A percentile compares a stretch with the other conserved stretches of the same genome.
Conservation (phyloP, 352 stramenopile species). For the Thalassiosira oceanica region DNA sequence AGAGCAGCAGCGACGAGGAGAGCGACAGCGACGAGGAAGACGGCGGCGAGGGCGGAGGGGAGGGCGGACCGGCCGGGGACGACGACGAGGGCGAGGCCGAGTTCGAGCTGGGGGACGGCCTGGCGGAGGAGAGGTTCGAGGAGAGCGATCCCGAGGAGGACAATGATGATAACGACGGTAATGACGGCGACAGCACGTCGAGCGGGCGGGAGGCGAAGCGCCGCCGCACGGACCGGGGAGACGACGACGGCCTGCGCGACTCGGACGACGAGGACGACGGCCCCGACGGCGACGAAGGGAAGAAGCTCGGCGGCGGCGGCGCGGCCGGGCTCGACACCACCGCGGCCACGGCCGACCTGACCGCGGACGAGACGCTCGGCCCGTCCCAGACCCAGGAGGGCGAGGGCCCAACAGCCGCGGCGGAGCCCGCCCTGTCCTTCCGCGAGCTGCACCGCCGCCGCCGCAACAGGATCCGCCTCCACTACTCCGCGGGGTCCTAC, state of each 20-base stretch:
- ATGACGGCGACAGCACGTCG: constrained; percentile 33
- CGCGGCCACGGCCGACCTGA: constrained; percentile 37
- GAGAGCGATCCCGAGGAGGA: constrained; percentile 21
- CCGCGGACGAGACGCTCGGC: constrained; percentile 14
- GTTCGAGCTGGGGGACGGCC: constrained; percentile 46
- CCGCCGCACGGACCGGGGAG: constrained; percentile 4
- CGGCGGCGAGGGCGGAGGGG: constrained; percentile 14
- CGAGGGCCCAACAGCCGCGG: constrained; percentile 40
- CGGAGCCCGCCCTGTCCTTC: constrained; percentile 20
- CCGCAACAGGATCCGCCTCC: constrained; percentile 73
- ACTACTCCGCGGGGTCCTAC: constrained; percentile 91
- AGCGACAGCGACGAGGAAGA: constrained; percentile 84
- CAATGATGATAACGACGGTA: constrained; percentile 29
- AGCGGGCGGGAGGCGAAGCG: constrained; percentile 28
- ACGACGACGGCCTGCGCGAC: constrained; percentile 17
- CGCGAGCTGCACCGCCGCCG: constrained; percentile 59
- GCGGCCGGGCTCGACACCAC: constrained; percentile 25
- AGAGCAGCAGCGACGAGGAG: constrained; percentile 19
- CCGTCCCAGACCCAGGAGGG: constrained; percentile 13
- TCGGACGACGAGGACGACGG: constrained; percentile 44
- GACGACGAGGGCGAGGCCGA: constrained; percentile 28
- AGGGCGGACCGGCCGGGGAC: constrained; percentile 2
- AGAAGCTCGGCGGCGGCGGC: too few relatives aligned
- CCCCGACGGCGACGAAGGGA: constrained; percentile 26
- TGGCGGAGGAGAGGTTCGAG: constrained; percentile 17